Percentiles rank a stretch among this genome's conserved stretches.
These are phyloP conservation scores for Jasminum sambac DNA, from an alignment of 257 asterid species.

Conservation along the genomic window DNA sequence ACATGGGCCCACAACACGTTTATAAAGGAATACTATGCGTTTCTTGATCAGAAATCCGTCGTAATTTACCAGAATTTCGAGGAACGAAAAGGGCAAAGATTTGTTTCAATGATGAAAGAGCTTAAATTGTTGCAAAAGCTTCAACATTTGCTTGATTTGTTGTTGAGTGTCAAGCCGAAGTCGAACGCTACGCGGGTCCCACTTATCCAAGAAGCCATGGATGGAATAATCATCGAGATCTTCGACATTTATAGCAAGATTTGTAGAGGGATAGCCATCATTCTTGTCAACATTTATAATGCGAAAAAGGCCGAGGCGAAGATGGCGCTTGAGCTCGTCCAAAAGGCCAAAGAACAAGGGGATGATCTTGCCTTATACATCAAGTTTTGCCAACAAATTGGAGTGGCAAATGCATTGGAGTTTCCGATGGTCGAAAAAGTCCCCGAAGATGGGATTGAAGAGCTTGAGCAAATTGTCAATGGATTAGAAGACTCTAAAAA, in stretches of 20 bases:
- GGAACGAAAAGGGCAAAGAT: constrained; percentile 29
- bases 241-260: constrained; percentile 65
- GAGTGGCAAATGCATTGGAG: constrained; percentile 53
- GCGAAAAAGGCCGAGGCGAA: constrained; percentile 54
- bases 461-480: constrained; percentile 57
- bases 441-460: constrained; percentile 59
- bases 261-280: constrained; percentile 60
- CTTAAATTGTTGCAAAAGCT: constrained; percentile 47
- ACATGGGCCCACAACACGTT: constrained; percentile 59
- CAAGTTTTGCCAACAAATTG: constrained; percentile 61
- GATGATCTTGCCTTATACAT: constrained; percentile 58
- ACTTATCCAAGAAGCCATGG: constrained; percentile 67
- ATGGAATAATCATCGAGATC: constrained; percentile 57
- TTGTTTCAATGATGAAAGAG: constrained; percentile 39
- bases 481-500: constrained; percentile 27
- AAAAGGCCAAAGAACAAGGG: constrained; percentile 57
- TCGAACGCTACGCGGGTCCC: constrained; percentile 41
- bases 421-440: constrained; percentile 51
- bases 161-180: constrained; percentile 62
- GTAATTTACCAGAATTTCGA: constrained; percentile 34
- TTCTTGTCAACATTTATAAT: constrained; percentile 47
- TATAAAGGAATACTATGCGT: constrained; percentile 65
- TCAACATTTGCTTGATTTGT: constrained; percentile 55
- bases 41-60: constrained; percentile 72
- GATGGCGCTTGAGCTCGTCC: constrained; percentile 51